Evolutionary conservation across 139 green algal species (phyloP).

Genomic region (Chlorella sp.): DNA sequence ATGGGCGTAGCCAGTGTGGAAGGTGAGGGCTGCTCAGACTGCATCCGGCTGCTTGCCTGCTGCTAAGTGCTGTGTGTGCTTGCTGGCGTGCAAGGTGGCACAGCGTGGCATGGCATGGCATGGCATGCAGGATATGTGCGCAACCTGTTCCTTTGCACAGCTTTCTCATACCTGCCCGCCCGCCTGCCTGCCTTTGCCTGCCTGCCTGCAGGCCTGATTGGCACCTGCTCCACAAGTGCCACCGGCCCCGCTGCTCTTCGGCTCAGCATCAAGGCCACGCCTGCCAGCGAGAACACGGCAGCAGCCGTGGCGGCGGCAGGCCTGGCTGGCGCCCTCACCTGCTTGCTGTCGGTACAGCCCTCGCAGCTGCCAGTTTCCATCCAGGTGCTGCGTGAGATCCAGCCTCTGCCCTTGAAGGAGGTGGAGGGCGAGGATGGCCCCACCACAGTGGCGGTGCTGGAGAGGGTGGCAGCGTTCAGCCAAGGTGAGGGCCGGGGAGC

Average conservation of each 20-base stretch:
- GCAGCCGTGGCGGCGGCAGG: constrained; percentile 33
- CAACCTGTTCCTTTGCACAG: neutral
- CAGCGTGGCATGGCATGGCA: neutral
- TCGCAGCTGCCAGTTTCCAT: constrained; percentile 49
- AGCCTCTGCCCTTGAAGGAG: neutral
- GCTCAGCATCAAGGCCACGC: constrained; percentile 25
- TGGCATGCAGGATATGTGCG: neutral
- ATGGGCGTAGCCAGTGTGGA: constrained; percentile 37
- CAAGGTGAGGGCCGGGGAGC: neutral
- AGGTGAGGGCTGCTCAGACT: constrained; percentile 8
- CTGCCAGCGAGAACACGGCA: neutral
- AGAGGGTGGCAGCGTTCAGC: constrained; percentile 5
- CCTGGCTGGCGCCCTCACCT: neutral
- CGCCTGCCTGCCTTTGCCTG: neutral
- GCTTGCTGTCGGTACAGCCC: constrained; percentile 54
- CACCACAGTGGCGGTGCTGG: constrained; percentile 12
- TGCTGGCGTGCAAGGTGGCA: too few species aligned
- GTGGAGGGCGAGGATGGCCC: constrained; percentile 33
- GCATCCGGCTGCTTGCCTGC: too few species aligned
- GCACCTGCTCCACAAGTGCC: neutral
- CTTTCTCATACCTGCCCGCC: neutral
- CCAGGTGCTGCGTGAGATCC: constrained; percentile 41
- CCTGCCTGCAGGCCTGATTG: neutral
- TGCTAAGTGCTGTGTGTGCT: neutral
- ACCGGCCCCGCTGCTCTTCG: constrained; percentile 2